Evolutionary conservation across 2,329 filamentous ascomycete genomes (phyloP).

Genomic region (Coniochaeta prunicola): DNA sequence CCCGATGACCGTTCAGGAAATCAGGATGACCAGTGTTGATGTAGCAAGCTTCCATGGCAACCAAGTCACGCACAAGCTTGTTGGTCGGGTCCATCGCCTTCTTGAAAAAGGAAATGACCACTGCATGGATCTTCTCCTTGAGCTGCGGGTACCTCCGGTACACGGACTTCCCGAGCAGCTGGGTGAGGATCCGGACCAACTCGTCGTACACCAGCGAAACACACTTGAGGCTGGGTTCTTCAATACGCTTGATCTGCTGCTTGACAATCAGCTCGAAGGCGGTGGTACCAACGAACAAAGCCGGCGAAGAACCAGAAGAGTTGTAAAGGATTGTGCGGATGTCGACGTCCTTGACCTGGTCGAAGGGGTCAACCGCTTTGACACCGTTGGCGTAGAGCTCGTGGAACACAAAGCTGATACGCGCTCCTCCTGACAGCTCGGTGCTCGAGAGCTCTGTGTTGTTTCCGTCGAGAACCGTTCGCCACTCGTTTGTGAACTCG

Average conservation of each 20-base stretch:
- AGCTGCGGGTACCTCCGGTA: conserved; percentile 90
- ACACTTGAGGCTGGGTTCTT: conserved; percentile 96
- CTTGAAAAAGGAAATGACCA: conserved; percentile 94
- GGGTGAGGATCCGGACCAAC: conserved; percentile 86
- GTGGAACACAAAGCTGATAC: conserved; percentile 99
- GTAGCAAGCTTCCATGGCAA: conserved; percentile 93
- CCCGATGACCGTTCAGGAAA: conserved; percentile 90
- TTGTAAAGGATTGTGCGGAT: conserved; percentile 97
- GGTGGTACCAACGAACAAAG: conserved; percentile 92
- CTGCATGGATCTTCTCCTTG: conserved; percentile 93
- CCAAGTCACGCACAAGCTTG: conserved; percentile 89
- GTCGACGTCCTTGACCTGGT: conserved; percentile 93
- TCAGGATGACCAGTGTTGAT: conserved; percentile 98
- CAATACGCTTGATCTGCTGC: conserved; percentile 92
- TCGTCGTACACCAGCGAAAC: conserved; percentile 97
- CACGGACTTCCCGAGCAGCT: conserved; percentile 79
- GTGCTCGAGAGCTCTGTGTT: conserved; percentile 92
- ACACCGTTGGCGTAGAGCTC: conserved; percentile 96
- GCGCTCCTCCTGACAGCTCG: conserved; percentile 90
- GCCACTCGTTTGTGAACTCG: conserved; percentile 96
- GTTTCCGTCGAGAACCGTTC: conserved; percentile 91
- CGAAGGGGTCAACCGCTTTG: conserved; percentile 96
- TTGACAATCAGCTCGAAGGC: conserved; percentile 99
- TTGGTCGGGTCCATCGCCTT: conserved; percentile 98
- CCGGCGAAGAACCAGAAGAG: conserved; percentile 95